Conservation (phyloP, 441 rosid genomes). For the Croton setiger region DNA sequence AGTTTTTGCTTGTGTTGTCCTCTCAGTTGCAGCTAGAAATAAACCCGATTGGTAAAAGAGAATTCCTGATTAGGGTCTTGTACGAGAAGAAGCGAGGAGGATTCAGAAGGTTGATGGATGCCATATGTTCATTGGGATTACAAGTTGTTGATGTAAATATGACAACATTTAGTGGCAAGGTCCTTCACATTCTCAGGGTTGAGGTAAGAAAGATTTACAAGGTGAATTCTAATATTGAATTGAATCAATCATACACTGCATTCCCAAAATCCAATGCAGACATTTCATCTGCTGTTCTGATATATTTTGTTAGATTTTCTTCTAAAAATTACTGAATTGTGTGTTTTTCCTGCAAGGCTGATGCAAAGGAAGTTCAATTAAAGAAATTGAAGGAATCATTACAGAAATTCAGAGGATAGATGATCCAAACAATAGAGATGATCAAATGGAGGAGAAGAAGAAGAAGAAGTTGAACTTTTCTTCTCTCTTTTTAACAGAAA, state of each 20-base stretch:
- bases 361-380: slow-evolving; percentile 27
- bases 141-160: slow-evolving; percentile 65
- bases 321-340: background rate
- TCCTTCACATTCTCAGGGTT: slow-evolving; percentile 53
- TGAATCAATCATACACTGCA: background rate
- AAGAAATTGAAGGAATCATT: slow-evolving; percentile 35
- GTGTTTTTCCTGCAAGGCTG: slow-evolving; percentile 28
- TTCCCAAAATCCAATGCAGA: background rate
- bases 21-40: slow-evolving; percentile 53
- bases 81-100: slow-evolving; percentile 48
- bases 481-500: background rate
- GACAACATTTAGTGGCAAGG: slow-evolving; percentile 47
- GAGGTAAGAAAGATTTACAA: slow-evolving; percentile 46
- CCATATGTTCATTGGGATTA: slow-evolving; percentile 46
- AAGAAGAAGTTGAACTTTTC: slow-evolving; percentile 6
- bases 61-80: slow-evolving; percentile 45
- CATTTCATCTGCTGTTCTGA: background rate
- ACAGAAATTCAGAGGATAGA: slow-evolving; percentile 26
- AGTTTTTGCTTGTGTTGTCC: slow-evolving; percentile 12
- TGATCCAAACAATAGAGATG: slow-evolving; percentile 8
- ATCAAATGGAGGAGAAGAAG: slow-evolving; percentile 9
- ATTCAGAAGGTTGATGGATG: slow-evolving; percentile 58
- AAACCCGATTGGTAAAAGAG: slow-evolving; percentile 46
- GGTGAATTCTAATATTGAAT: background rate
- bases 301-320: background rate